Evolutionary conservation across 805 yeast species (phyloP).

Genomic region (Candida loeiensis): DNA sequence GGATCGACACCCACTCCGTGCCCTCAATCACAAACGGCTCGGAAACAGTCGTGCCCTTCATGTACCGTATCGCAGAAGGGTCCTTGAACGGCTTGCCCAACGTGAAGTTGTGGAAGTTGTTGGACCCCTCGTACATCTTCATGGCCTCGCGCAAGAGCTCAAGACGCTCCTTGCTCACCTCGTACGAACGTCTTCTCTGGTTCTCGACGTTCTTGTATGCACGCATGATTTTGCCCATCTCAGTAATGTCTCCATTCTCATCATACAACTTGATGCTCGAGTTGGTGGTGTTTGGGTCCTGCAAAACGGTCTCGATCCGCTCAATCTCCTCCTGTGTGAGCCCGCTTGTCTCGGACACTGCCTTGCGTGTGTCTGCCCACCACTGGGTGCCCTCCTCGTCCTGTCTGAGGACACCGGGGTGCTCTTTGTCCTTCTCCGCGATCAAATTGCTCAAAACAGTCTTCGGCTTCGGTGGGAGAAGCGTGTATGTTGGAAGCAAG

Average conservation of each 20-base stretch:
- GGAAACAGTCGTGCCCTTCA: conserved; percentile 73
- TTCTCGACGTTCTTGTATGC: conserved; percentile 63
- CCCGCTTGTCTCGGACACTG: conserved; percentile 40
- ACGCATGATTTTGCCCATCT: conserved; percentile 42
- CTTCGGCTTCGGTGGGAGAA: conserved; percentile 85
- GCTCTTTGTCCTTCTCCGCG: conserved; percentile 45
- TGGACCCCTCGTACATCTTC: conserved; percentile 75
- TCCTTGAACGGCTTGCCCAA: conserved; percentile 79
- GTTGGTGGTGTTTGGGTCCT: conserved; percentile 12
- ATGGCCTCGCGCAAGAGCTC: conserved; percentile 63
- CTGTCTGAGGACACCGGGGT: conserved; percentile 57
- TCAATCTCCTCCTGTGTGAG: conserved; percentile 25
- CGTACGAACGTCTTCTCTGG: conserved; percentile 60
- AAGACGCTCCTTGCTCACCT: conserved; percentile 62
- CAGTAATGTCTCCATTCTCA: conserved; percentile 33
- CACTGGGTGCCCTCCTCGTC: conserved; percentile 71
- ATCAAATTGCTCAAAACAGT: conserved; percentile 62
- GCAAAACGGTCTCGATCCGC: conserved; percentile 14
- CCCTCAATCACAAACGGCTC: conserved; percentile 90
- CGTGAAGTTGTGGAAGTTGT: conserved; percentile 89
- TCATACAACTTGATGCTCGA: conserved; percentile 29
- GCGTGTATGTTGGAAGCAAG: conserved; percentile 84
- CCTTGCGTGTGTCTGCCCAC: conserved; percentile 54
- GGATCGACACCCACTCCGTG: conserved; percentile 94
- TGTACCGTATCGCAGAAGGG: conserved; percentile 77